Conservation (phyloP, 768 basidiomycete genomes). For the Termitomyces heimii region DNA sequence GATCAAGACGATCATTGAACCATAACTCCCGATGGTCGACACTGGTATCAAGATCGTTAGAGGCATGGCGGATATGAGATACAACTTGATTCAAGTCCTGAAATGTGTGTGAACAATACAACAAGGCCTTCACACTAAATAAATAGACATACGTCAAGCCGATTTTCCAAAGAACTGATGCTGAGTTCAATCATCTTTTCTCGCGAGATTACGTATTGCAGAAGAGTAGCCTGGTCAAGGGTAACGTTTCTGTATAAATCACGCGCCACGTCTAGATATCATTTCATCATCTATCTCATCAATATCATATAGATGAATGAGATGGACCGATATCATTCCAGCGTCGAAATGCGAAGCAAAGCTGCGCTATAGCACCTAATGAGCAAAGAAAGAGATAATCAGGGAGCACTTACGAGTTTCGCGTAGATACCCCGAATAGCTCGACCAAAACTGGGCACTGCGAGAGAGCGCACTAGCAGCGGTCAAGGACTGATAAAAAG, state of each 20-base stretch:
- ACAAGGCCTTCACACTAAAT: not conserved
- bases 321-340: constrained; percentile 69
- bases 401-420: constrained; percentile 56
- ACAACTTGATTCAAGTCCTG: constrained; percentile 13
- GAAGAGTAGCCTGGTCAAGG: constrained; percentile 44
- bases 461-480: constrained; percentile 57
- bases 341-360: constrained; percentile 68
- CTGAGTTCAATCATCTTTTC: constrained; percentile 30
- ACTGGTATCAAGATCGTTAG: not conserved
- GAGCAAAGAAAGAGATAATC: not conserved
- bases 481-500: not conserved
- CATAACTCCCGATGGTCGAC: not conserved
- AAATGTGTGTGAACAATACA: not conserved
- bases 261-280: constrained; percentile 47
- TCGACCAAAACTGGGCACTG: constrained; percentile 82
- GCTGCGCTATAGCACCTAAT: constrained; percentile 44
- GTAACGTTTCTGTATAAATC: constrained; percentile 65
- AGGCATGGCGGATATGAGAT: constrained; percentile 3
- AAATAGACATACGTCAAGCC: constrained; percentile 19
- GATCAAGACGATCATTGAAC: not conserved
- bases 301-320: not conserved
- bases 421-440: constrained; percentile 77
- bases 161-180: constrained; percentile 23
- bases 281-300: constrained; percentile 3
- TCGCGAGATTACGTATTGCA: constrained; percentile 38